Evolutionary conservation across 139 green algal genomes (phyloP).

Genomic region (Coelastrella sp.): DNA sequence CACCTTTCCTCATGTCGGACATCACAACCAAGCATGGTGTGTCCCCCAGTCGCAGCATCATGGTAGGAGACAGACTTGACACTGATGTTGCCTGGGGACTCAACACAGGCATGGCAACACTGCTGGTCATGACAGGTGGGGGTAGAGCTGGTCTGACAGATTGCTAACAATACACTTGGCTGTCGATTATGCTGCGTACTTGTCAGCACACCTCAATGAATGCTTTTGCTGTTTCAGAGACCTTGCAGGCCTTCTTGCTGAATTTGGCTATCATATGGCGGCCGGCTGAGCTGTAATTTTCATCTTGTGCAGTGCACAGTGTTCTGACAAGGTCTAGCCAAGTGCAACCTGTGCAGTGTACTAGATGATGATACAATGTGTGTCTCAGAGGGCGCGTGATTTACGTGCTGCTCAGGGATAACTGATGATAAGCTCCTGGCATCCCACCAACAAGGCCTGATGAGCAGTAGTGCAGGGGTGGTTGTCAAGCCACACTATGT

Average conservation of each 20-base stretch:
- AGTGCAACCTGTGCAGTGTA: background rate
- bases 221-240: no score
- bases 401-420: background rate
- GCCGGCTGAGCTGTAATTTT: no score
- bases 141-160: no score
- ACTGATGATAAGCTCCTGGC: background rate
- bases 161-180: no score
- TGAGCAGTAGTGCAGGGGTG: background rate
- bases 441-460: background rate
- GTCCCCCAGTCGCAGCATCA: conserved; percentile 88
- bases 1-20: conserved; percentile 93
- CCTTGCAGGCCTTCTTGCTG: no score
- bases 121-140: conserved; percentile 51
- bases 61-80: conserved; percentile 85
- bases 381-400: background rate
- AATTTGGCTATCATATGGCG: no score
- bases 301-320: background rate
- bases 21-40: conserved; percentile 78
- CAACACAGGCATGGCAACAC: conserved; percentile 48
- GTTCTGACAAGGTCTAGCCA: background rate
- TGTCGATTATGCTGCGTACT: no score
- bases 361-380: background rate
- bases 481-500: conserved; percentile 11
- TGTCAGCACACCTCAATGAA: no score
- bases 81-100: conserved; percentile 56